Percentiles rank a stretch among this genome's conserved stretches.
These are phyloP conservation scores for Pelagophyceae sp. DNA, from an alignment of 352 stramenopile species.

Conservation along the genomic window DNA sequence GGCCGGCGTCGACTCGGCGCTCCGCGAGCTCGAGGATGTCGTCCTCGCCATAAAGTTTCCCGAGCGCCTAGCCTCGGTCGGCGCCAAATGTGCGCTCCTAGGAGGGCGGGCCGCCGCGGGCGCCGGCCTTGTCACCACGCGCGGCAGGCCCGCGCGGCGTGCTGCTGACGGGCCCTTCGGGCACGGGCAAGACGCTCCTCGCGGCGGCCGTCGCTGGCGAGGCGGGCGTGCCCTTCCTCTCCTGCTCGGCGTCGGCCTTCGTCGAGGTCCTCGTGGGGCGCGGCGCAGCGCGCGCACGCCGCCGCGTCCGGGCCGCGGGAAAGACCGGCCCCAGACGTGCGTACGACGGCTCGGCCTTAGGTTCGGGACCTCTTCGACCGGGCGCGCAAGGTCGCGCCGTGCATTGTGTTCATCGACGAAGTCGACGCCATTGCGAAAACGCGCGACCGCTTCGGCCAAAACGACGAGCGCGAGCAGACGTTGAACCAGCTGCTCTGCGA, in stretches of 20 bases:
- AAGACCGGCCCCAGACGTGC: slow-evolving; percentile 84
- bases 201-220: slow-evolving; percentile 89
- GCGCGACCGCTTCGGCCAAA: slow-evolving; percentile 29
- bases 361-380: slow-evolving; percentile 93
- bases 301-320: no score
- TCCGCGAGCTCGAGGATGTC: slow-evolving; percentile 4
- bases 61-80: not conserved
- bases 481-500: slow-evolving; percentile 62
- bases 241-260: slow-evolving; percentile 92
- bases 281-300: slow-evolving; percentile 73
- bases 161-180: slow-evolving; percentile 45
- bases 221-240: slow-evolving; percentile 81
- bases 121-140: no score
- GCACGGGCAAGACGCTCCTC: slow-evolving; percentile 96
- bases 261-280: slow-evolving; percentile 96
- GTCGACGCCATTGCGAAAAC: slow-evolving; percentile 53
- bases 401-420: slow-evolving; percentile 64
- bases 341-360: no score
- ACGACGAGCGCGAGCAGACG: slow-evolving; percentile 49
- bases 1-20: not conserved
- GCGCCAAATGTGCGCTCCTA: no score
- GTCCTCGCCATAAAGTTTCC: not conserved
- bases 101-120: no score
- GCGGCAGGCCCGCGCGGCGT: slow-evolving; percentile 19
- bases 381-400: slow-evolving; percentile 79